A percentile compares a stretch with the other conserved stretches of the same genome.
Conservation (phyloP, 2,329 filamentous ascomycete genomes). For the Purpureocillium lavendulum region DNA sequence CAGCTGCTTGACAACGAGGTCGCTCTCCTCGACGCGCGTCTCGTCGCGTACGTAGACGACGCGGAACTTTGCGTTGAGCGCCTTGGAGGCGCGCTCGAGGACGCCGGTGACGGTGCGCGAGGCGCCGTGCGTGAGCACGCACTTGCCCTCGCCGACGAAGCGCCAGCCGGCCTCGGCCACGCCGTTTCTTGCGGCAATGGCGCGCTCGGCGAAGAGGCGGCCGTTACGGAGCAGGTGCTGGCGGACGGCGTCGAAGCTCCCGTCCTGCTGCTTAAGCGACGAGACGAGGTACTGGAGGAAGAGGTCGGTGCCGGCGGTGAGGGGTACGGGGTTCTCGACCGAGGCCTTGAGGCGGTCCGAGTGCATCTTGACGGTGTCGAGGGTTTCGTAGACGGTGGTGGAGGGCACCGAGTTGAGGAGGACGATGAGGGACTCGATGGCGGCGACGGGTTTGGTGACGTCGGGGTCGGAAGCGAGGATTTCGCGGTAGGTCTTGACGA, state of each 20-base stretch:
- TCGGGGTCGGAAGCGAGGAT: constrained; percentile 62
- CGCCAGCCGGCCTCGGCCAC: constrained; percentile 74
- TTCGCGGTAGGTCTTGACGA: constrained; percentile 46
- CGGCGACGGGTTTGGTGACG: constrained; percentile 90
- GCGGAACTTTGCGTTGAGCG: constrained; percentile 59
- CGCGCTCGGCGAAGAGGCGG: constrained; percentile 75
- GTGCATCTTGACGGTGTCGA: constrained; percentile 72
- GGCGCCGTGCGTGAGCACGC: constrained; percentile 85
- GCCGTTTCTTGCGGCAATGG: constrained; percentile 74
- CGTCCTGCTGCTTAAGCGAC: constrained; percentile 51
- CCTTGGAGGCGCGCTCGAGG: constrained; percentile 58
- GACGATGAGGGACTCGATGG: constrained; percentile 84
- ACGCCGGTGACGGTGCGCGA: constrained; percentile 76
- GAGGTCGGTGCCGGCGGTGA: constrained; percentile 88
- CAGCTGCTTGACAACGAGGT: constrained; percentile 61
- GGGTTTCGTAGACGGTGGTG: constrained; percentile 87
- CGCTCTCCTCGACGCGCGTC: constrained; percentile 50
- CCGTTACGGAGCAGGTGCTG: constrained; percentile 81
- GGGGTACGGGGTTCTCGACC: constrained; percentile 81
- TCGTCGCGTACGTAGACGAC: constrained; percentile 72
- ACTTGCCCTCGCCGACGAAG: constrained; percentile 70
- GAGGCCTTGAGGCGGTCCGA: constrained; percentile 69
- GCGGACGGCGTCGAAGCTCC: constrained; percentile 67
- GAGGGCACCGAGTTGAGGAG: constrained; percentile 73
- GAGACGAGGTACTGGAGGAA: constrained; percentile 91